phyloP scores from a whole-genome alignment of 192 early-diverging fungal species.

The Entomortierella beljakovae region DNA sequence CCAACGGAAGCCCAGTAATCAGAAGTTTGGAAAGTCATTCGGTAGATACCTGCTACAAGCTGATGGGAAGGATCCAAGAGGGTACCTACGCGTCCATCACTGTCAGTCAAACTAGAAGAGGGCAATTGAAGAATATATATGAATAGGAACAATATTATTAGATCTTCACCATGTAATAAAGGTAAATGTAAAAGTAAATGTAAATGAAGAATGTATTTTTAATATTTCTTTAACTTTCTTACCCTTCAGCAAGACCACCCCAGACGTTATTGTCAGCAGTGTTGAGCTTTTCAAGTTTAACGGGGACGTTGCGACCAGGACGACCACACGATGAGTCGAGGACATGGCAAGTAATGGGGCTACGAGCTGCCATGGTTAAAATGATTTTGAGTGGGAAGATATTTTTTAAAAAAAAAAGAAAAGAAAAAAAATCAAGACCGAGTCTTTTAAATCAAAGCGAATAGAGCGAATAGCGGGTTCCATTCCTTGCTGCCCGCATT shows the following conservation, averaged over 20 bases:
- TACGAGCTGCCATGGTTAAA: conserved; percentile 52
- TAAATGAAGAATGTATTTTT: too few relatives aligned
- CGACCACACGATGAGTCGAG: conserved; percentile 83
- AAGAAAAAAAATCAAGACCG: not conserved
- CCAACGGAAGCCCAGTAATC: conserved; percentile 72
- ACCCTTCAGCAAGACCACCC: conserved; percentile 41
- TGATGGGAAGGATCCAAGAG: conserved; percentile 69
- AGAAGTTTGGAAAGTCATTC: conserved; percentile 81
- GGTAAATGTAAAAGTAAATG: too few relatives aligned
- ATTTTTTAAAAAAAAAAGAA: conserved; percentile 6
- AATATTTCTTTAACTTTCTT: not conserved
- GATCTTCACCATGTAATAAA: too few relatives aligned
- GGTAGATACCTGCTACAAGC: conserved; percentile 78
- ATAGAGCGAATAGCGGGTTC: not conserved
- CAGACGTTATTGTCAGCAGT: conserved; percentile 52
- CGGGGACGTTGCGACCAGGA: conserved; percentile 77
- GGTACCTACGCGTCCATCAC: conserved; percentile 79
- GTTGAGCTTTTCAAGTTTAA: conserved; percentile 71
- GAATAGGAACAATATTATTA: too few relatives aligned
- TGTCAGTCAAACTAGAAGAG: conserved; percentile 65
- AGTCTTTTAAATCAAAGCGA: not conserved
- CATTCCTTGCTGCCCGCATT: conserved; percentile 32
- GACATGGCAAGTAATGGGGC: conserved; percentile 91
- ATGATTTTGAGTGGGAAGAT: too few relatives aligned
- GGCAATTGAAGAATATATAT: not conserved